These are phyloP conservation scores for Coffea humblotiana DNA, from an alignment of 305 asterid genomes.

Conservation along the genomic window DNA sequence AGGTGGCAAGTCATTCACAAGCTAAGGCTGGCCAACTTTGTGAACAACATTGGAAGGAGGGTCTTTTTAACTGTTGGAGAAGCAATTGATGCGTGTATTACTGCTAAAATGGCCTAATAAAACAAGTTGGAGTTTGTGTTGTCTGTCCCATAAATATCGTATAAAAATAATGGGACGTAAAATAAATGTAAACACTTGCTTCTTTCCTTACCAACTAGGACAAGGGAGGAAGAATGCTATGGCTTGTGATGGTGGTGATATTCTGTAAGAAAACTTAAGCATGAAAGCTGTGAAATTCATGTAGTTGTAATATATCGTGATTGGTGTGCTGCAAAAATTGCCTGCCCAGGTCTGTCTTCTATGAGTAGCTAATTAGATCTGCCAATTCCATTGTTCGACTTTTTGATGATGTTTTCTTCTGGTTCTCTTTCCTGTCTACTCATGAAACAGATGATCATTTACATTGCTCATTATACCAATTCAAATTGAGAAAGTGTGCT, in stretches of 20 bases:
- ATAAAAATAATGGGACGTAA: background rate
- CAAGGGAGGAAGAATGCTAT: background rate
- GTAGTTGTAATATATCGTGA: background rate
- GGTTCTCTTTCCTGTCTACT: background rate
- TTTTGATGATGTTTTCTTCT: background rate
- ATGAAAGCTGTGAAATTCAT: background rate
- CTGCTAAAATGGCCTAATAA: slow-evolving; percentile 21
- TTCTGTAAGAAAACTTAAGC: background rate
- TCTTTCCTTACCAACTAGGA: background rate
- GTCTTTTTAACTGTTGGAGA: slow-evolving; percentile 35
- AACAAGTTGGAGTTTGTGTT: background rate
- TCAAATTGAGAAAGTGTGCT: background rate
- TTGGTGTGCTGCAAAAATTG: background rate
- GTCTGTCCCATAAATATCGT: background rate
- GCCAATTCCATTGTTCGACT: background rate
- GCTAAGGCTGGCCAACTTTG: slow-evolving; percentile 30
- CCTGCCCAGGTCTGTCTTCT: background rate
- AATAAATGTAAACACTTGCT: background rate
- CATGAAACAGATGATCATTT: background rate
- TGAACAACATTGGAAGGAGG: slow-evolving; percentile 28
- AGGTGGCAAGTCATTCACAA: slow-evolving; percentile 42
- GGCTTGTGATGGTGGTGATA: background rate
- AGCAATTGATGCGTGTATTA: slow-evolving; percentile 34
- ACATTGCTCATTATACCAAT: background rate
- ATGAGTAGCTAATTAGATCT: background rate